Percentiles rank a stretch among this genome's conserved stretches.
phyloP scores from a whole-genome alignment of 345 rosid species.

The Rhizophora mangle region DNA sequence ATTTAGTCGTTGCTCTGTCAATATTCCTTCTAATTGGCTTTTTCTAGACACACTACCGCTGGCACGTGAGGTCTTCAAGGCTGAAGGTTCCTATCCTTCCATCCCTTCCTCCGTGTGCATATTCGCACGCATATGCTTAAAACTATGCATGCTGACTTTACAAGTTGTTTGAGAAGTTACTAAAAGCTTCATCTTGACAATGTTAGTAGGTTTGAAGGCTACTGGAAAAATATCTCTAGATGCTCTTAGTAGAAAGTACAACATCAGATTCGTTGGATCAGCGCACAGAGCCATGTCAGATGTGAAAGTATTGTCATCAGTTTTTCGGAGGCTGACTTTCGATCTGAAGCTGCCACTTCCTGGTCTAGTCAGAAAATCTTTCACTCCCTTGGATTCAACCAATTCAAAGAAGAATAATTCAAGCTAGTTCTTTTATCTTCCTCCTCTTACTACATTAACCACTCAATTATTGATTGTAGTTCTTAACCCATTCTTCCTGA shows the following conservation, averaged over 20 bases:
- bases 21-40: slow-evolving; percentile 68
- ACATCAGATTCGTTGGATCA: slow-evolving; percentile 42
- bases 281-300: slow-evolving; percentile 85
- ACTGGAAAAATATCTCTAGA: slow-evolving; percentile 35
- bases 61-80: slow-evolving; percentile 57
- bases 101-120: neutral
- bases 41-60: slow-evolving; percentile 68
- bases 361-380: slow-evolving; percentile 48
- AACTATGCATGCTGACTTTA: neutral
- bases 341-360: slow-evolving; percentile 52
- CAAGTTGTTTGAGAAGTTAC: neutral
- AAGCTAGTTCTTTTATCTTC: neutral
- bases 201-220: slow-evolving; percentile 32
- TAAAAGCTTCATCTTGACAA: neutral
- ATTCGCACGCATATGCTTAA: neutral
- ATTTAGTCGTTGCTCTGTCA: slow-evolving; percentile 59
- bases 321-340: slow-evolving; percentile 60
- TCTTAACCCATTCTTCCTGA: neutral
- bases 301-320: slow-evolving; percentile 50
- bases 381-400: slow-evolving; percentile 35
- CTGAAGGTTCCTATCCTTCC: slow-evolving; percentile 46
- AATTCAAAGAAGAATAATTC: slow-evolving; percentile 37
- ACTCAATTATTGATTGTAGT: neutral
- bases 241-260: slow-evolving; percentile 47
- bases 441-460: too few relatives aligned